Conservation (phyloP, 192 early-diverging fungal species). For the Rhizoclosmatium sp. region DNA sequence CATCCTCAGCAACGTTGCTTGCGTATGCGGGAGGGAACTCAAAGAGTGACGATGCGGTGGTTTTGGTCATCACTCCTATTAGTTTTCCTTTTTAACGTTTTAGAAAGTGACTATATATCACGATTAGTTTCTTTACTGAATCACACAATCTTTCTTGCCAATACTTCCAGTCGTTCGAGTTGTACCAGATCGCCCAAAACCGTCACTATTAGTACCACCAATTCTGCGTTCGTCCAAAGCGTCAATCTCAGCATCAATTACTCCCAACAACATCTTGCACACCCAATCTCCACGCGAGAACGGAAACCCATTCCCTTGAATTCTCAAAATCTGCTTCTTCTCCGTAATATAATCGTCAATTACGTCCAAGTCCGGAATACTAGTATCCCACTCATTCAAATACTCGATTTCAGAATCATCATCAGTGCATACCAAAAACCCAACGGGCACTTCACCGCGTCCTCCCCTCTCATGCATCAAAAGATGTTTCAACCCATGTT, state of each 20-base stretch:
- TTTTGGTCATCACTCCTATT: background rate
- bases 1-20: background rate
- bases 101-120: too few species aligned
- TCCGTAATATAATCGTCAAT: slow-evolving; percentile 16
- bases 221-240: slow-evolving; percentile 4
- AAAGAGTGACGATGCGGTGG: background rate
- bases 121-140: background rate
- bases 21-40: background rate
- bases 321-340: background rate
- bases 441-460: background rate
- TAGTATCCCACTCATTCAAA: slow-evolving; percentile 17
- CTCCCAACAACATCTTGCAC: slow-evolving; percentile 25
- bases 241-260: slow-evolving; percentile 16
- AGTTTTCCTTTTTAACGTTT: background rate
- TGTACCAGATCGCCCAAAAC: background rate
- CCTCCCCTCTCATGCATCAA: background rate
- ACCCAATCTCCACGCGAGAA: slow-evolving; percentile 27
- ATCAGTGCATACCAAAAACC: slow-evolving; percentile 15
- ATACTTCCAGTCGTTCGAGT: background rate
- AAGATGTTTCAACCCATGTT: background rate
- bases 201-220: background rate
- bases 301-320: slow-evolving; percentile 9
- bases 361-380: slow-evolving; percentile 5
- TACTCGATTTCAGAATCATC: background rate
- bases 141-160: background rate